Evolutionary conservation across 768 basidiomycete species (phyloP).

Genomic region (Leucogyrophana mollusca): DNA sequence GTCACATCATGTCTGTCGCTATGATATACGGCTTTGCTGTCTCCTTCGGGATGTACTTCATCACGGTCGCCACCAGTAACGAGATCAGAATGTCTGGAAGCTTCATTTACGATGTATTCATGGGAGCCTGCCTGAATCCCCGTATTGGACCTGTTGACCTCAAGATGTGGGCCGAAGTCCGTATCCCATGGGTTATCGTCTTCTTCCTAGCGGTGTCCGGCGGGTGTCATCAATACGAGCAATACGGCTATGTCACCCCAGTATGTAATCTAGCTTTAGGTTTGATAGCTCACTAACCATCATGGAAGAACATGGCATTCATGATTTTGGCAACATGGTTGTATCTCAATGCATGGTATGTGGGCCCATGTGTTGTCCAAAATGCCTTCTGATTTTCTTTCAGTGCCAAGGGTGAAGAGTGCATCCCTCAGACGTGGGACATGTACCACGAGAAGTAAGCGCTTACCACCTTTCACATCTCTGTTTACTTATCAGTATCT

Average conservation of each 20-base stretch:
- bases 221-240: constrained; percentile 93
- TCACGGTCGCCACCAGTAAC: constrained; percentile 73
- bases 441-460: constrained; percentile 96
- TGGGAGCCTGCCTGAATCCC: constrained; percentile 95
- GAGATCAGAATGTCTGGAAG: constrained; percentile 94
- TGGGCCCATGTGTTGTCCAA: not conserved
- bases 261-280: constrained; percentile 40
- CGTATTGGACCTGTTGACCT: constrained; percentile 88
- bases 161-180: constrained; percentile 98
- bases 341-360: constrained; percentile 94
- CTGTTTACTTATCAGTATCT: not conserved
- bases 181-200: constrained; percentile 95
- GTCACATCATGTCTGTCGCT: constrained; percentile 91
- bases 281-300: not conserved
- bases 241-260: constrained; percentile 87
- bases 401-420: constrained; percentile 91
- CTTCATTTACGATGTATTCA: constrained; percentile 93
- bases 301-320: constrained; percentile 84
- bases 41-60: constrained; percentile 78
- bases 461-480: constrained; percentile 1
- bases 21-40: constrained; percentile 89
- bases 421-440: constrained; percentile 97
- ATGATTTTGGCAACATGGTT: constrained; percentile 95
- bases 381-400: constrained; percentile 4
- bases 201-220: constrained; percentile 93